These are phyloP conservation scores for Colletotrichum viniferum DNA, from an alignment of 2,329 filamentous ascomycete species.

Conservation along the genomic window DNA sequence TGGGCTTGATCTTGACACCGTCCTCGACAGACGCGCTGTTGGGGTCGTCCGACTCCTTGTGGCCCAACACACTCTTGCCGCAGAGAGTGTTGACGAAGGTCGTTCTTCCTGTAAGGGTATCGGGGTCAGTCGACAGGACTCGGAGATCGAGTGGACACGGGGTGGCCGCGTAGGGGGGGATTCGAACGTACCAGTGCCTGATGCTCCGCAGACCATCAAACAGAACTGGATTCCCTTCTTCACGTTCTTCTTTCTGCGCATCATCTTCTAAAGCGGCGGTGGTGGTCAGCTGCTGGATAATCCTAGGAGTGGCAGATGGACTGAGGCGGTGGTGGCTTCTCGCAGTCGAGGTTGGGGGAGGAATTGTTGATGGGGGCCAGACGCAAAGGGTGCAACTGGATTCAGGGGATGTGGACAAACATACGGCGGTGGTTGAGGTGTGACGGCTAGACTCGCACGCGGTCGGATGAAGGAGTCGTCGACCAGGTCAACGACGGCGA, in stretches of 20 bases:
- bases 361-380: background rate
- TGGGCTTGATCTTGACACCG: constrained; percentile 96
- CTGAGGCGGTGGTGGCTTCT: constrained; percentile 5
- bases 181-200: constrained; percentile 82
- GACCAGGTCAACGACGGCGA: constrained; percentile 9
- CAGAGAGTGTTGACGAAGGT: constrained; percentile 99
- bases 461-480: background rate
- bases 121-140: constrained; percentile 4
- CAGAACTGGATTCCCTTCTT: constrained; percentile 99
- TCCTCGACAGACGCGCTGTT: constrained; percentile 90
- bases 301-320: constrained; percentile 2
- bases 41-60: constrained; percentile 94
- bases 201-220: constrained; percentile 99
- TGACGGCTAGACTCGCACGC: constrained; percentile 1
- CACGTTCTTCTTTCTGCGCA: constrained; percentile 99
- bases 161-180: constrained; percentile 20
- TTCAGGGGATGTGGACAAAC: constrained; percentile 6
- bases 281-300: constrained; percentile 30
- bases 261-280: constrained; percentile 73
- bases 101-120: constrained; percentile 73
- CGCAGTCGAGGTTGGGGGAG: constrained; percentile 7
- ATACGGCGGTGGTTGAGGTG: constrained; percentile 14
- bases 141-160: background rate
- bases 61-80: constrained; percentile 86
- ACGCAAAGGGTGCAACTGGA: background rate